Base-by-base conservation (phyloP, 495 filamentous ascomycete genomes). In the Viridothelium virens region DNA sequence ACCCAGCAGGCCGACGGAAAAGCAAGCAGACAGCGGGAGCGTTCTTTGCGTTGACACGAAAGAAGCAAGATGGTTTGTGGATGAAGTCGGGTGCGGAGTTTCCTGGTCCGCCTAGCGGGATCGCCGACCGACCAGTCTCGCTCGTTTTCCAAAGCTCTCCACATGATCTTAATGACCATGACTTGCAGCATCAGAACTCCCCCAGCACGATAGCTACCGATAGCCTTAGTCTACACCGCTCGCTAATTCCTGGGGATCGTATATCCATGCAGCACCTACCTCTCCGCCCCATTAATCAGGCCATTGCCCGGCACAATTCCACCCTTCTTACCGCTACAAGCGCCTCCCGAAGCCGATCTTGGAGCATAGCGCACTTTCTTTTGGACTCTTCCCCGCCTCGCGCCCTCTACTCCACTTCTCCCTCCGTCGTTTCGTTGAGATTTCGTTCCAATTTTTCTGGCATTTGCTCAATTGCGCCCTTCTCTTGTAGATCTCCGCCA, bases 261-360 rank as follows among this genome's bases (percentile, higher is more conserved):
- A 6, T 59, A 34, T 59, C 53, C 53, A 59, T 59, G 53, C 53
- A 59, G 53, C 53, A 36, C 7, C 53, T 59, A 7, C 36, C 53
- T 36, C 14, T 36, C 36, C 5, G 25, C 31, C 36, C 53, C 53
- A 7, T 59, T 2, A n/a, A 5, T 36, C n/a, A 18, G 53, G 53
- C 31, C 11, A n/a, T 14, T 36, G 53, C 25, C 25, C 53, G 53
- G 53, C 53, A 59, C 36, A 59, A 36, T 34, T n/a, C 31, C 5
- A 59, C 3, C 31, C 31, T 36, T 34, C 25, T 59, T 7, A 34
- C 53, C 25, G 53, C 53, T 59, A 6, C 53, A 10, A 9, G 53
- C 18, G 25, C 53, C 11, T 34, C n/a, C 5, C 33, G 31, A 36
- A 4, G 18, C 18, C 53, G 7, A 36, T 7, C 53, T 36, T 59